Conservation (phyloP, 345 rosid species). For the Ricinus communis region DNA sequence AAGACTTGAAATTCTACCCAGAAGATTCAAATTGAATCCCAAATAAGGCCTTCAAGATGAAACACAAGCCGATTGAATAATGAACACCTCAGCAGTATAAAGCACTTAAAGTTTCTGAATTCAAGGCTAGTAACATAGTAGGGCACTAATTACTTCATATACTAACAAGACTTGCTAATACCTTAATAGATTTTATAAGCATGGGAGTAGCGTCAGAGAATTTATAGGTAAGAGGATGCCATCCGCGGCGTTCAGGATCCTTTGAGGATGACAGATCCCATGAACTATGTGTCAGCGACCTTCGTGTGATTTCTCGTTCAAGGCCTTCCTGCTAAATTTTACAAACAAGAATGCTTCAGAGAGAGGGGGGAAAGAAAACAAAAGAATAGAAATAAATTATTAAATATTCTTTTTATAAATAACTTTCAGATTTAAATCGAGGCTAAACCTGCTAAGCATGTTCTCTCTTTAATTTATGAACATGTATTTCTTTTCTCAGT, state of each 20-base stretch:
- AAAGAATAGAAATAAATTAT: background rate
- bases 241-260: conserved; percentile 77
- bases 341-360: conserved; percentile 5
- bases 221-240: conserved; percentile 91
- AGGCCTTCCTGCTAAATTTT: conserved; percentile 71
- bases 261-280: conserved; percentile 83
- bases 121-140: background rate
- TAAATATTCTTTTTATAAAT: background rate
- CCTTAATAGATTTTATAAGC: conserved; percentile 77
- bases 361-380: background rate
- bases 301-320: conserved; percentile 68
- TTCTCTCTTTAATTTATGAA: background rate
- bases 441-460: background rate
- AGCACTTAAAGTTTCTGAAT: background rate
- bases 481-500: background rate
- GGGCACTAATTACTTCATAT: background rate
- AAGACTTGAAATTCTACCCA: background rate
- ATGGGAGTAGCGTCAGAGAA: conserved; percentile 72
- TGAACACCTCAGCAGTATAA: background rate
- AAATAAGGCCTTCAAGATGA: background rate
- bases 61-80: background rate
- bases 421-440: background rate
- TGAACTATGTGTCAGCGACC: conserved; percentile 78
- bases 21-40: background rate
- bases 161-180: conserved; percentile 20